A percentile compares a stretch with the other conserved stretches of the same genome.
These are phyloP conservation scores for Ascochyta viciae-villosae DNA, from an alignment of 2,329 filamentous ascomycete genomes.

Conservation along the genomic window DNA sequence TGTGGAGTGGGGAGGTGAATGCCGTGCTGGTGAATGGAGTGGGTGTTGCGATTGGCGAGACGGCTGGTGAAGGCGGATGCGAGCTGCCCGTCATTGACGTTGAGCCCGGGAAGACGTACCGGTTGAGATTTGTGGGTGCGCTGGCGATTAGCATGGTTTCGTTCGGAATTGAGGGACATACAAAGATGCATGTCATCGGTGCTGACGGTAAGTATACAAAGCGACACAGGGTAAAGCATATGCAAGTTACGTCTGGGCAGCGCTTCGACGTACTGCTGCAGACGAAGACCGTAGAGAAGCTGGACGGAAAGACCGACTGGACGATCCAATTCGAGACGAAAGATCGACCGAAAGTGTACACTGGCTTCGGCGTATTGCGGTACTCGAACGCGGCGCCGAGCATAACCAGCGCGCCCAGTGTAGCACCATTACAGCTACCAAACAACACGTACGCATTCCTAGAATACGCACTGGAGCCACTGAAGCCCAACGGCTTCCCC, in stretches of 20 bases:
- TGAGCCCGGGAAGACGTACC: slow-evolving; percentile 66
- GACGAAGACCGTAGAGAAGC: slow-evolving; percentile 58
- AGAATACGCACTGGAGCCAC: slow-evolving; percentile 49
- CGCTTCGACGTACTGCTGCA: slow-evolving; percentile 66
- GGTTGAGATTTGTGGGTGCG: slow-evolving; percentile 66
- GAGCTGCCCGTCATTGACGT: slow-evolving; percentile 63
- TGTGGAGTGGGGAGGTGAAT: slow-evolving; percentile 66
- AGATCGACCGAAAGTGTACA: slow-evolving; percentile 56
- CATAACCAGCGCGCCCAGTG: slow-evolving; percentile 19
- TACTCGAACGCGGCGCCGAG: slow-evolving; percentile 15
- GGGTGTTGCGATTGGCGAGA: slow-evolving; percentile 50
- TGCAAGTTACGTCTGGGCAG: slow-evolving; percentile 66
- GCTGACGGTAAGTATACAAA: slow-evolving; percentile 64
- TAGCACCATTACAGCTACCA: slow-evolving; percentile 39
- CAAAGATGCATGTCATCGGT: slow-evolving; percentile 64
- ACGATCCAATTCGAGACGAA: slow-evolving; percentile 59
- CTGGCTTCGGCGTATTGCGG: slow-evolving; percentile 60
- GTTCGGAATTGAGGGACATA: slow-evolving; percentile 65
- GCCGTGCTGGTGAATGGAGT: slow-evolving; percentile 66
- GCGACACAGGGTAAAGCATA: slow-evolving; percentile 54
- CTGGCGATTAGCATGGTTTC: slow-evolving; percentile 63
- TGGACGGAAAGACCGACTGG: slow-evolving; percentile 51
- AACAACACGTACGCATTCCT: slow-evolving; percentile 47
- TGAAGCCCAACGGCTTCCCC: slow-evolving; percentile 43
- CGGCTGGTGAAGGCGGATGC: slow-evolving; percentile 49